Conservation (phyloP, 805 yeast genomes). For the Saturnispora bothae region DNA sequence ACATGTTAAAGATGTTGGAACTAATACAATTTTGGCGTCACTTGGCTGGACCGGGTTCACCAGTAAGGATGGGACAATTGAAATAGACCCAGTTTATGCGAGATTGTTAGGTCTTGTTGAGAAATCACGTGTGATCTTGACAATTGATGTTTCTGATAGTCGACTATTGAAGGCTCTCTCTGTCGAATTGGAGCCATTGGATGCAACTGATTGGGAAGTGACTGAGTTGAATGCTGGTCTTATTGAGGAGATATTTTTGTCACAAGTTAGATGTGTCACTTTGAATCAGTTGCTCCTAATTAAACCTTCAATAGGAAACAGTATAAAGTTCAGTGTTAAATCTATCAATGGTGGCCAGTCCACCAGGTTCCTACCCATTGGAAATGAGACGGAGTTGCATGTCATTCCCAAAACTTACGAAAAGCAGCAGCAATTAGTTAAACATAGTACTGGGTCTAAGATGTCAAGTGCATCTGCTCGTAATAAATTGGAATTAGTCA, state of each 20-base stretch:
- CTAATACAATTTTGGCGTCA: constrained; percentile 12
- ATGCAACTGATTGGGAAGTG: constrained; percentile 81
- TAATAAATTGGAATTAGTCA: background rate
- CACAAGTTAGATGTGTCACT: constrained; percentile 71
- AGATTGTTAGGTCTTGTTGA: constrained; percentile 37
- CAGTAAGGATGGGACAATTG: constrained; percentile 27
- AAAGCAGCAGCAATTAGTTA: constrained; percentile 16
- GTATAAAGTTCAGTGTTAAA: constrained; percentile 48
- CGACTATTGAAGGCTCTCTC: constrained; percentile 25
- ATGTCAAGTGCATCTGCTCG: constrained; percentile 11
- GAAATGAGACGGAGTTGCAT: constrained; percentile 28
- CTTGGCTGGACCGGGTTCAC: constrained; percentile 26
- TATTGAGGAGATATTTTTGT: constrained; percentile 62
- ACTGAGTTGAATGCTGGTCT: constrained; percentile 72
- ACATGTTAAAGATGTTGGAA: constrained; percentile 18
- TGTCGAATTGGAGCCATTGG: constrained; percentile 68
- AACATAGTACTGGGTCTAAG: constrained; percentile 23
- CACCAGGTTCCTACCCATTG: constrained; percentile 29
- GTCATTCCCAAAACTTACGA: constrained; percentile 53
- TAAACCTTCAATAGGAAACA: constrained; percentile 43
- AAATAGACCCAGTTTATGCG: constrained; percentile 63
- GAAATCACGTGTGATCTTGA: constrained; percentile 30
- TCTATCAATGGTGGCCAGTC: constrained; percentile 21
- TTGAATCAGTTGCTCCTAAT: constrained; percentile 51
- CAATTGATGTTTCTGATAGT: constrained; percentile 36